Evolutionary conservation across 2,329 filamentous ascomycete genomes (phyloP).

Genomic region (Alternaria longipes): DNA sequence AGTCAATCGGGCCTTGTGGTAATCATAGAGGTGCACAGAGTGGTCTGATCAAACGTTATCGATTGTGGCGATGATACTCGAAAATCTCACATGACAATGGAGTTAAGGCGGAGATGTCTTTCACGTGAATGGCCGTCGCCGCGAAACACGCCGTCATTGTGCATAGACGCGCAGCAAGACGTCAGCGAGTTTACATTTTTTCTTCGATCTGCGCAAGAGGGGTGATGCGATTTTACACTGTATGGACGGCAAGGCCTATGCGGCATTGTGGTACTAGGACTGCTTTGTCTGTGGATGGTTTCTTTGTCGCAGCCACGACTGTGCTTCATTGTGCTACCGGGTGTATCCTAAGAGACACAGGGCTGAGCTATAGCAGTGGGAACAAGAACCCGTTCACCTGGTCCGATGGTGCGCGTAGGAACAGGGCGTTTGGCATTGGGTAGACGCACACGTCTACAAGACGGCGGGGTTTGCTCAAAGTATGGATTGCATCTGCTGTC

Average conservation of each 20-base stretch:
- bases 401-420: slow-evolving; percentile 17
- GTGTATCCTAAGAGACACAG: slow-evolving; percentile 2
- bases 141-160: slow-evolving; percentile 39
- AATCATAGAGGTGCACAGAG: slow-evolving; percentile 16
- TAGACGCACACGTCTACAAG: slow-evolving; percentile 13
- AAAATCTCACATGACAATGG: slow-evolving; percentile 32
- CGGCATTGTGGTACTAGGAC: slow-evolving; percentile 4
- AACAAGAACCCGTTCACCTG: slow-evolving; percentile 25
- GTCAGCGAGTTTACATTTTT: slow-evolving; percentile 20
- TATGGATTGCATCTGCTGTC: background rate
- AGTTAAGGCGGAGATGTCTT: slow-evolving; percentile 36
- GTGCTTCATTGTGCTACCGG: slow-evolving; percentile 19
- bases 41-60: slow-evolving; percentile 21
- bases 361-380: slow-evolving; percentile 23
- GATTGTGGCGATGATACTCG: slow-evolving; percentile 27
- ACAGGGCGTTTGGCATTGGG: slow-evolving; percentile 14
- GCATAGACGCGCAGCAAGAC: slow-evolving; percentile 33
- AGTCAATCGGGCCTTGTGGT: slow-evolving; percentile 25
- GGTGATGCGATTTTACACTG: slow-evolving; percentile 4
- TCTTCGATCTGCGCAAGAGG: slow-evolving; percentile 5
- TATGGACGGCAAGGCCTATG: background rate
- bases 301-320: slow-evolving; percentile 5
- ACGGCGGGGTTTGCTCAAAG: slow-evolving; percentile 24
- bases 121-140: slow-evolving; percentile 26
- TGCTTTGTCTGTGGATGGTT: slow-evolving; percentile 17